Evolutionary conservation across 2,329 filamentous ascomycete species (phyloP), one percentile per base, ranked within the genome.

Genomic region (Apiospora sp.): DNA sequence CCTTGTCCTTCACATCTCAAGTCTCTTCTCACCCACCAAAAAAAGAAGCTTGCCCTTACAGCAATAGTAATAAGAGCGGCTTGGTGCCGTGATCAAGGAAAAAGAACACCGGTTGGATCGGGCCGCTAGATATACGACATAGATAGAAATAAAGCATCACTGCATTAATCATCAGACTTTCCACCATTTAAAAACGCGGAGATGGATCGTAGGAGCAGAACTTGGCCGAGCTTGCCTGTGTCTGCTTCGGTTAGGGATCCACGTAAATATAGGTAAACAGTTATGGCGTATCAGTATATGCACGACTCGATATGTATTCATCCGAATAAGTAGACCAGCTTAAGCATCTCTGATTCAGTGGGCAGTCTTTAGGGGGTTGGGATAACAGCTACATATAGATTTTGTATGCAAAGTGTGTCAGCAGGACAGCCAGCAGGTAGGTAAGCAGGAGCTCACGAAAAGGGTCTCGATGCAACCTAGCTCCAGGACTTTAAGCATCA

Each of bases 111-210:
- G 34, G 58, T 34, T 41, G 58, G 58, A 37, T 64, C 30, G 22
- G 34, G 19, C 30, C 58, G 19, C 7, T 64, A 64, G 58, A 64
- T n/a, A 64, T 41, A 41, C 22, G 30, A 41, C 19, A 64, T 64
- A 64, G 58, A 64, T 64, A 64, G 58, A 64, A 64, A 64, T 64
- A 64, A 22, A 64, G 58, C 58, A 64, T 64, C 58, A 64, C 58
- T 64, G 58, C 58, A 22, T 8, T 37, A n/a, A 22, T 10, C 30
- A 37, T 37, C 10, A 51, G 10, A 5, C 19, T 41, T n/a, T 41
- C 19, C 12, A 41, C 14, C 30, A 19, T 37, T 16, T n/a, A 2
- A 22, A 19, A 12, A 10, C 41, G 34, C 2, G 2, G 19, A 24
- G 4, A 64, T 34, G 34, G 34, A 10, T 24, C 4, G 3, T 19